Base-by-base conservation (phyloP, 495 filamentous ascomycete species). In the Daldinia concentrica region DNA sequence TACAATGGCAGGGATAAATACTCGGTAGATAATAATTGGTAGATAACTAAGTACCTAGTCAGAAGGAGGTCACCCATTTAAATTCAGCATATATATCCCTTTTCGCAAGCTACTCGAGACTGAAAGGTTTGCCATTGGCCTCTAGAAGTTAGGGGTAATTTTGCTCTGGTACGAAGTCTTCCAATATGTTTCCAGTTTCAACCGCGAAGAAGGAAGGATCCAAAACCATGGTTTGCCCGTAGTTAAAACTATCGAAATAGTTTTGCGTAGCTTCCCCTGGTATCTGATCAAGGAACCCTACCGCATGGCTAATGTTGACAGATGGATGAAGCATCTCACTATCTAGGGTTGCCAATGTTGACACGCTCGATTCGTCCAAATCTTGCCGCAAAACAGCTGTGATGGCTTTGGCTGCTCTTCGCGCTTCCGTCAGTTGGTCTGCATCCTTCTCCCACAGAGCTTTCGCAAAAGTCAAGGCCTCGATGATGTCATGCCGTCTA, bases 381-480 rank as follows among this genome's bases (percentile, higher is more conserved):
- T 48, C 43, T 48, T 48, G 43, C 7, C 43, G 43, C 17, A 48
- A 11, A 3, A 48, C 43, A 48, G 8, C 43, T 0, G 17, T 19
- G n/a, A 48, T 48, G 8, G 43, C 43, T 17, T 22, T 19, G 3
- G 43, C 43, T 22, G 43, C 43, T 17, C 43, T 48, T 48, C 43
- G 43, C n/a, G 43, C 43, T 9, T 48, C 43, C 17, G 17, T 22
- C 4, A 48, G 43, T 17, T 48, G n/a, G 8, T 9, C 43, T 2
- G 43, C n/a, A 22, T 48, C 43, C 43, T 48, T 48, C 43, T 48
- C 43, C 43, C 43, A 48, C 7, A 48, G 17, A 48, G 43, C 43
- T 22, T 48, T 48, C 4, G 43, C 43, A 48, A 48, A 48, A 4
- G 17, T 48, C 43, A 48, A 24, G 3, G 43, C 43, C 17, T 48